Conservation (phyloP, 176 grass and related monocot species). For the Luzula sylvatica region DNA sequence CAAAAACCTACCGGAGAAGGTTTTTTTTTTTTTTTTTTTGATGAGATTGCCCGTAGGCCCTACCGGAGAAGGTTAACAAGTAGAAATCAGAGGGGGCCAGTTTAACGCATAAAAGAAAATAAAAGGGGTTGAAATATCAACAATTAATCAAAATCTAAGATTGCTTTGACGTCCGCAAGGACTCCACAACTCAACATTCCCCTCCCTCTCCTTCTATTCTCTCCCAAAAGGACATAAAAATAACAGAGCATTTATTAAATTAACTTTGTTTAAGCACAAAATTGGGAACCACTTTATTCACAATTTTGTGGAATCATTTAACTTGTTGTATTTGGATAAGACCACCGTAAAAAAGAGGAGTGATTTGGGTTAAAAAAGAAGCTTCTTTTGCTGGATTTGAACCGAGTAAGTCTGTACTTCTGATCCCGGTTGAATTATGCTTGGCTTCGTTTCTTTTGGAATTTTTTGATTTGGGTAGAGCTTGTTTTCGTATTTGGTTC, state of each 20-base stretch:
- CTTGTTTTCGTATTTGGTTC: not conserved
- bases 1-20: too few relatives aligned
- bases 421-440: not conserved
- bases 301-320: not conserved
- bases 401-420: not conserved
- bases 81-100: too few relatives aligned
- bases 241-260: not conserved
- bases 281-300: not conserved
- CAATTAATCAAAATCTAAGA: constrained; percentile 21
- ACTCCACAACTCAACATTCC: not conserved
- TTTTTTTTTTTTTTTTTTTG: too few relatives aligned
- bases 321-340: too few relatives aligned
- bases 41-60: too few relatives aligned
- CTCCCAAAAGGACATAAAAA: not conserved
- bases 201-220: not conserved
- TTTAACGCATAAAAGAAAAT: too few relatives aligned
- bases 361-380: too few relatives aligned
- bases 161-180: constrained; percentile 25
- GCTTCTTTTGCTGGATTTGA: too few relatives aligned
- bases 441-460: not conserved
- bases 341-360: too few relatives aligned
- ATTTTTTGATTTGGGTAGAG: not conserved
- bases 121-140: constrained; percentile 17
- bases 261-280: not conserved
- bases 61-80: too few relatives aligned